Evolutionary conservation across 2,329 filamentous ascomycete species (phyloP), one percentile per base, ranked within the genome.

Genomic region (Sphaerulina musiva): DNA sequence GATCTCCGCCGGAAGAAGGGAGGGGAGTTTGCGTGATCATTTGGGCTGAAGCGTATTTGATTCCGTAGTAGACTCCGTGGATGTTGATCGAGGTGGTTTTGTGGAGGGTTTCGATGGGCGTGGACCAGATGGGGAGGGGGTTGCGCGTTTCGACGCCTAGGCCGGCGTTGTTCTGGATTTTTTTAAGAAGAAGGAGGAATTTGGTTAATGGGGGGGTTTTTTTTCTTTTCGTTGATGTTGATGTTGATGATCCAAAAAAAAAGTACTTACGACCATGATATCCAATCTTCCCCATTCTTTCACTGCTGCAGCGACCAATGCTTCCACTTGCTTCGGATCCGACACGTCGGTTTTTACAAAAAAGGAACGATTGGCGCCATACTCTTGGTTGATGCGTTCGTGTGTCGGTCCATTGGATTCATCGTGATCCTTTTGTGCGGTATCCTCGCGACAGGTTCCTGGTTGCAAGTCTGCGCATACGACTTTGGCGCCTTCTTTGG

Each of bases 11-110:
- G 3, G 20, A 64, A 3, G 51, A 17, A 4, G 29, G 34, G 1
- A 68, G 64, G 1, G 68, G 70, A 0, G 73, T 68, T 58, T 82
- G 80, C 2, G 67, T 65, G 20, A 79, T 66, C 76, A 81, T 80
- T 58, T 80, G 78, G 0, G 54, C 52, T 1, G 69, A 64, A 1
- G 73, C 74, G 57, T 74, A 76, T 48, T 79, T 80, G 48, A 68
- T 72, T 0, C 72, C 73, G 0, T 70, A 61, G 48, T 73, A 74
- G 0, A 73, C 72, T 6, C 70, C 70, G 20, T 64, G 67, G n/a
- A 69, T 55, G 49, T 74, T 74, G 4, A 72, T 63, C 9, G 52
- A 40, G 11, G 69, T 47, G 1, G 68, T 69, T 41, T 58, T 61
- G 41, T 82, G 75, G 69, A 74, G 82, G 0, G 67, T 69, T 0